These are phyloP conservation scores for Septoria petroselini DNA, from an alignment of 2,329 filamentous ascomycete genomes.

Conservation along the genomic window DNA sequence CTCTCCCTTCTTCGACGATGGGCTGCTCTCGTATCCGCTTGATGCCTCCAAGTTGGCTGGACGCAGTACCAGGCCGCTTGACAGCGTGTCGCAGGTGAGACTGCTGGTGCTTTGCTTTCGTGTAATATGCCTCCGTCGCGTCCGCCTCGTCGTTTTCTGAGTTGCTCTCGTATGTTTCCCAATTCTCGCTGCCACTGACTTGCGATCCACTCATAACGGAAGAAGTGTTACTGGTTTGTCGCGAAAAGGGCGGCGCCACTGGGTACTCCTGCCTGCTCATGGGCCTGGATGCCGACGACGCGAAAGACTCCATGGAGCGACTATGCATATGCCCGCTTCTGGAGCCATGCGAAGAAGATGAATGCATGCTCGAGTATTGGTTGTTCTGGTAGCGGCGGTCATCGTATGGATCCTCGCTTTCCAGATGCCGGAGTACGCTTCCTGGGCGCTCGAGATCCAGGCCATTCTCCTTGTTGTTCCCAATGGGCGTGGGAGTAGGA, in stretches of 20 bases:
- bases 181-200: slow-evolving; percentile 75
- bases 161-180: slow-evolving; percentile 87
- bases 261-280: slow-evolving; percentile 30
- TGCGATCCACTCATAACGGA: slow-evolving; percentile 35
- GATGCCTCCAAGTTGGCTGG: slow-evolving; percentile 23
- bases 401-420: slow-evolving; percentile 82
- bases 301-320: slow-evolving; percentile 28
- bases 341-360: slow-evolving; percentile 14
- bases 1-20: slow-evolving; percentile 31
- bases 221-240: slow-evolving; percentile 36
- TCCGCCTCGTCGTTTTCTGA: slow-evolving; percentile 54
- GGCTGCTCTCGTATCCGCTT: slow-evolving; percentile 30
- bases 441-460: slow-evolving; percentile 51
- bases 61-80: slow-evolving; percentile 20
- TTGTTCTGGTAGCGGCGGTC: slow-evolving; percentile 46
- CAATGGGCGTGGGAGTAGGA: slow-evolving; percentile 48
- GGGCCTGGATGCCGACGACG: slow-evolving; percentile 30
- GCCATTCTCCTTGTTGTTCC: slow-evolving; percentile 34
- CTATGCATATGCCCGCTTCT: slow-evolving; percentile 16
- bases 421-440: slow-evolving; percentile 58
- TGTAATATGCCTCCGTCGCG: slow-evolving; percentile 73
- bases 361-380: slow-evolving; percentile 25
- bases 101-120: slow-evolving; percentile 57
- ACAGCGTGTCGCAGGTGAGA: slow-evolving; percentile 54
- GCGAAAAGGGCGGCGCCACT: slow-evolving; percentile 35